Evolutionary conservation across 2,329 filamentous ascomycete genomes (phyloP), one percentile per base, ranked within the genome.

Genomic region (Trichophyton rubrum): DNA sequence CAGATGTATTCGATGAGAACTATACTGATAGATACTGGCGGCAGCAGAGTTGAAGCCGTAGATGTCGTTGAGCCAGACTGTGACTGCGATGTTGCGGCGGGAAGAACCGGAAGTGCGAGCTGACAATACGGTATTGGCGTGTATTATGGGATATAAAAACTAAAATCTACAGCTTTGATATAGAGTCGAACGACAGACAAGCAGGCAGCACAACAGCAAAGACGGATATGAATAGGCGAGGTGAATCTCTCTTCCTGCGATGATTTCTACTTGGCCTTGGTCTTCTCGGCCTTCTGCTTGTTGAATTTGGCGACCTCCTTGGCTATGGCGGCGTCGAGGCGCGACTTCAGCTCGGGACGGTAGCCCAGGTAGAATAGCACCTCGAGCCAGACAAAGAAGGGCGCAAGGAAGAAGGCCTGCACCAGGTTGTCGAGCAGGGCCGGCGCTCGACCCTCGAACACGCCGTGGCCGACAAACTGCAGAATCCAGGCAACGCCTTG

Each of bases 341-440:
- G 84, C 63, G 82, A 81, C 76, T 92, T 90, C 66, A 99, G 79
- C 73, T 95, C 90, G 1, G 86, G 88, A 62, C 93, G 84, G 75
- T 97, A 99, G 56, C 93, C 93, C 58, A 95, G 82, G 68, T 81
- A 85, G 78, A 99, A 99, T 27, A 99, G 80, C 24, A 95, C 76
- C 77, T 97, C 91, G 68, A 99, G 87, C 89, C 93, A 99, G 62
- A 97, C 92, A 68, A 97, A 99, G 69, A 99, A 87, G 7, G 93
- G 93, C 0, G 93, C 93, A 24, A 97, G 80, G 69, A 97, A 92
- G 65, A 97, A 74, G 30, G 93, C 91, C 75, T 97, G 93, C 56
- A 95, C 80, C 47, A 97, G 76, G 69, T 96, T 97, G 75, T 97
- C 91, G 56, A 97, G 77, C 64, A 97, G 77, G 3, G 91, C 92